Evolutionary conservation across 2,329 filamentous ascomycete species (phyloP).

Genomic region (Colletotrichum spinosum): DNA sequence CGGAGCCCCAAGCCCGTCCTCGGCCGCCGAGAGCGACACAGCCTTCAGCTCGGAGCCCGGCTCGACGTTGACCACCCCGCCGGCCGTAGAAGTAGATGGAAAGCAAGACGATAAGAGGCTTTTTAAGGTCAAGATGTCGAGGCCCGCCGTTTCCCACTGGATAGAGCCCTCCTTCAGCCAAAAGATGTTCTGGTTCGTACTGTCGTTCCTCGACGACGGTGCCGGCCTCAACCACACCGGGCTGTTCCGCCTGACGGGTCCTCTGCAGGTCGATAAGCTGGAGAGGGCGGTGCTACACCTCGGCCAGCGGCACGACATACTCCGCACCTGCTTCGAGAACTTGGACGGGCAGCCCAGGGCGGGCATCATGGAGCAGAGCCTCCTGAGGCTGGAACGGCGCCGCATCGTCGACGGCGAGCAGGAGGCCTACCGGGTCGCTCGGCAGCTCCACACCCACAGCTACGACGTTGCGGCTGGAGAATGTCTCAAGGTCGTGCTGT

Average conservation of each 20-base stretch:
- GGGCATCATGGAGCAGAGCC: not conserved
- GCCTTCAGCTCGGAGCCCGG: too few relatives aligned
- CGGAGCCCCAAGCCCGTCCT: too few relatives aligned
- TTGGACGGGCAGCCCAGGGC: not conserved
- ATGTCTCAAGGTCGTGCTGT: not conserved
- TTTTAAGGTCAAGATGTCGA: too few relatives aligned
- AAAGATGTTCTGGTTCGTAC: conserved; percentile 8
- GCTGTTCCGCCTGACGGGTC: not conserved
- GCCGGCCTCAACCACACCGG: not conserved
- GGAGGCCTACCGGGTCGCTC: not conserved
- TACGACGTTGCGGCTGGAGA: not conserved
- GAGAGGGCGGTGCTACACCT: not conserved
- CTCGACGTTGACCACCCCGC: too few relatives aligned
- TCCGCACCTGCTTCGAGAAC: not conserved
- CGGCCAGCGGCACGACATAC: not conserved
- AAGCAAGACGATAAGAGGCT: too few relatives aligned
- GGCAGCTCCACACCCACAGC: not conserved
- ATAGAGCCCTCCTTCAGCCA: not conserved
- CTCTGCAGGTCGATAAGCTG: not conserved
- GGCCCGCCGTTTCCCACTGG: too few relatives aligned
- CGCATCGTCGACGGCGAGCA: not conserved
- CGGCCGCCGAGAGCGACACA: too few relatives aligned
- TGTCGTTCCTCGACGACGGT: not conserved
- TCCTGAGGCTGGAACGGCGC: not conserved
- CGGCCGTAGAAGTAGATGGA: too few relatives aligned